Evolutionary conservation across 768 basidiomycete genomes (phyloP), one percentile per base, ranked within the genome.

Genomic region (Artomyces pyxidatus): DNA sequence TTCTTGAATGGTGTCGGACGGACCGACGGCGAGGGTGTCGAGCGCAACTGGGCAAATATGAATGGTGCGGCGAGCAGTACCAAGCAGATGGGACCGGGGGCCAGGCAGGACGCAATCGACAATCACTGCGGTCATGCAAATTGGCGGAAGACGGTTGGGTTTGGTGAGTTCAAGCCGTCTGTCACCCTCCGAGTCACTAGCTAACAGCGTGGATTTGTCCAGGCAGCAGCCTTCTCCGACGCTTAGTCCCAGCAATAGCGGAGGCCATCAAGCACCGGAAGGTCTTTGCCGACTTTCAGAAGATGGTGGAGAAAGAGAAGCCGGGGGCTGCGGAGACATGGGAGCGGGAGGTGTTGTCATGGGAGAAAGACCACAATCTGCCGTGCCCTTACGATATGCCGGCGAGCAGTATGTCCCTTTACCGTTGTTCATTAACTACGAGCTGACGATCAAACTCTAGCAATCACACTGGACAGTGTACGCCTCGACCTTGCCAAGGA

Each of bases 11-110:
- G 63, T n/a, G 58, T 59, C 11, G 68, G 59, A 0, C 54, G 61
- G 23, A 68, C 64, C 0, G 66, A 70, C 51, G 69, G 69, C 1
- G 69, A 71, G 42, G 65, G 58, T 1, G 52, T 61, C 8, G 68
- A 71, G 52, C 51, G 61, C 2, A 57, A 55, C 0, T 71, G 66
- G 67, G 54, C 65, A 0, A 30, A 58, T 22, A 55, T 61, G 10
- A 65, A 68, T 46, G 53, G 52, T 0, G 26, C 61, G 0, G 59
- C 66, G 8, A 19, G 48, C 6, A 65, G 65, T 32, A 68, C 66
- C 1, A 50, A 56, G 21, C 67, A 68, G 56, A 71, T 72, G 70
- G 67, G 66, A 2, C 59, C 55, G 2, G 64, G 62, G n/a, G 54
- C 58, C 11, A 47, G 51, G 3, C 48, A 46, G 0, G 60, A 65